These are phyloP conservation scores for Amborella trichopoda DNA, from an alignment of 164 flowering plant species.

Conservation along the genomic window DNA sequence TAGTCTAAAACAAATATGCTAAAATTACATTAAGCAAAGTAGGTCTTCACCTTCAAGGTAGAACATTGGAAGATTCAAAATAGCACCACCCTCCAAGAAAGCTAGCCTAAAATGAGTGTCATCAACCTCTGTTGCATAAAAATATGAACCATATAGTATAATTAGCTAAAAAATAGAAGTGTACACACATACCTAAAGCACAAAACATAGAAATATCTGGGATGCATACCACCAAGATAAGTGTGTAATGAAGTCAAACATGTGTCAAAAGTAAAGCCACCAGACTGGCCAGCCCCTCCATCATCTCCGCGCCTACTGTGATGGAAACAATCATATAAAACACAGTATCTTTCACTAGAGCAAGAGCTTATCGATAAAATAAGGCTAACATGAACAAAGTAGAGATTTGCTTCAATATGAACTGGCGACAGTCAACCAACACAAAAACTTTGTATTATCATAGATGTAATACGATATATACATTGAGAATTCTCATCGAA, in stretches of 20 bases:
- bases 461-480: too few species aligned
- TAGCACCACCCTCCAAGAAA: constrained; percentile 74
- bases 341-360: too few species aligned
- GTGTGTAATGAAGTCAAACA: constrained; percentile 73
- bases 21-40: too few species aligned
- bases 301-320: constrained; percentile 9
- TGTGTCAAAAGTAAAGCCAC: constrained; percentile 47
- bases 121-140: constrained; percentile 60
- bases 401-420: too few species aligned
- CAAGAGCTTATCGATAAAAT: too few species aligned
- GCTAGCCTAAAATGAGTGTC: constrained; percentile 59
- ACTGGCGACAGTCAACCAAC: too few species aligned
- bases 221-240: constrained; percentile 83
- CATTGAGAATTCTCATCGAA: too few species aligned
- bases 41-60: constrained; percentile 83
- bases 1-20: too few species aligned
- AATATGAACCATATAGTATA: not conserved
- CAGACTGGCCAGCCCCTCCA: constrained; percentile 25
- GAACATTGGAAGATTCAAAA: constrained; percentile 54
- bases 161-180: not conserved
- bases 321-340: not conserved
- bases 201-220: not conserved
- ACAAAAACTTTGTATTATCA: too few species aligned
- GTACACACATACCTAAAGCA: not conserved
- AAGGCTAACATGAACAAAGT: too few species aligned